These are phyloP conservation scores for Purpureocillium lavendulum DNA, from an alignment of 2,329 filamentous ascomycete species.

Conservation along the genomic window DNA sequence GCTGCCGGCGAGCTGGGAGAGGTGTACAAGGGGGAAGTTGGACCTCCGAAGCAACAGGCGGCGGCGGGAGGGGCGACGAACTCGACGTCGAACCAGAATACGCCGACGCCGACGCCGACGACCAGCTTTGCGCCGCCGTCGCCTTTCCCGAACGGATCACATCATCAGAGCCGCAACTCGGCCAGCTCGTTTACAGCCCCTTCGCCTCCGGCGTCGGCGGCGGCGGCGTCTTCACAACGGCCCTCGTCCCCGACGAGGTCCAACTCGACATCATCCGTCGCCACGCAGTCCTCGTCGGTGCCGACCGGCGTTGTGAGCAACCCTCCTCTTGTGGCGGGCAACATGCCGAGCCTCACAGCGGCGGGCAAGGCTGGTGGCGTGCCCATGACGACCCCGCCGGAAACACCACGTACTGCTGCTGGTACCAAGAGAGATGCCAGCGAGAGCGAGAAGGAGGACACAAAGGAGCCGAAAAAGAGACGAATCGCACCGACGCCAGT, in stretches of 20 bases:
- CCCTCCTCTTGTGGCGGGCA: constrained; percentile 69
- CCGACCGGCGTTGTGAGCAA: constrained; percentile 58
- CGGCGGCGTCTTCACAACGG: constrained; percentile 53
- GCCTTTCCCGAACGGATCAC: constrained; percentile 39
- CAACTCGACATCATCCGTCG: constrained; percentile 76
- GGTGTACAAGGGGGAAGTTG: constrained; percentile 62
- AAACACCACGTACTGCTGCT: constrained; percentile 57
- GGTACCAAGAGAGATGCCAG: constrained; percentile 50
- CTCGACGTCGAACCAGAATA: constrained; percentile 51
- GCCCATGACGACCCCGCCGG: constrained; percentile 80
- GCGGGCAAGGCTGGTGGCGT: constrained; percentile 55
- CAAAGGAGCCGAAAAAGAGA: constrained; percentile 55
- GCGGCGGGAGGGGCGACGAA: constrained; percentile 28
- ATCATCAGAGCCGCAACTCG: constrained; percentile 51
- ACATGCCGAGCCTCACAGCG: constrained; percentile 67
- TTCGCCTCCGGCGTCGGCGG: constrained; percentile 45
- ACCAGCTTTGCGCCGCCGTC: constrained; percentile 53
- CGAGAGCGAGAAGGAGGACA: constrained; percentile 45
- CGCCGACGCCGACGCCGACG: constrained; percentile 64
- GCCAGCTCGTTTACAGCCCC: constrained; percentile 49
- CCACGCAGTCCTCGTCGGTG: constrained; percentile 50
- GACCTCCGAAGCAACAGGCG: constrained; percentile 32
- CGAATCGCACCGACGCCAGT: constrained; percentile 62
- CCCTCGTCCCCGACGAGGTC: constrained; percentile 75
- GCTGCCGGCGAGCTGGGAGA: constrained; percentile 76